phyloP scores from a whole-genome alignment of 768 basidiomycete genomes.

The Tylopilus rubrobrunneus region DNA sequence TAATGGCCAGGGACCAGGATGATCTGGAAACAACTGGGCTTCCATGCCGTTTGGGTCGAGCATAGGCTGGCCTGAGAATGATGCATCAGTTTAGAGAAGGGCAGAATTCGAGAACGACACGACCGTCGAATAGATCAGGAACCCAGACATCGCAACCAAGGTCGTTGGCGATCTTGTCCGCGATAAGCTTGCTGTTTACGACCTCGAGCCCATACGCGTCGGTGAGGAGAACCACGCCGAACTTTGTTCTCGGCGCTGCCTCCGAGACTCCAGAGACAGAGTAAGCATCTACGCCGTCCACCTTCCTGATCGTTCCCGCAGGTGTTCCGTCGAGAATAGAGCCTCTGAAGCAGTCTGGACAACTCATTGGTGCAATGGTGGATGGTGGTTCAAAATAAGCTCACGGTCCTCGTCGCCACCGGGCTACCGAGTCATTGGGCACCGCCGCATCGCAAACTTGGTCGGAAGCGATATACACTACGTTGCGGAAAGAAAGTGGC shows the following conservation, averaged over 20 bases:
- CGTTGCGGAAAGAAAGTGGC: too few species aligned
- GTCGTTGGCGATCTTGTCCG: conserved; percentile 46
- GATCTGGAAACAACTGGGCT: conserved; percentile 26
- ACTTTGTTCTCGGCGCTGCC: conserved; percentile 6
- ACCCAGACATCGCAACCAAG: conserved; percentile 60
- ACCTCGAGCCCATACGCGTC: conserved; percentile 55
- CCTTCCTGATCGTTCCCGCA: conserved; percentile 34
- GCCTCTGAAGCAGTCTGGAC: conserved; percentile 36
- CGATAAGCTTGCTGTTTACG: conserved; percentile 52
- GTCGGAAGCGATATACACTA: too few species aligned
- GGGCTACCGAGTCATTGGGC: too few species aligned
- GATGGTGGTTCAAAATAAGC: background rate
- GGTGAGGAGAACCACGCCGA: conserved; percentile 49
- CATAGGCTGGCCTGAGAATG: conserved; percentile 27
- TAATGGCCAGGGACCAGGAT: conserved; percentile 23
- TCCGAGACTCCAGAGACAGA: conserved; percentile 29
- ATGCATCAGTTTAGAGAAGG: background rate
- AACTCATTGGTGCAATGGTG: background rate
- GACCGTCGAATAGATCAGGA: conserved; percentile 58
- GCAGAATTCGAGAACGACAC: conserved; percentile 1
- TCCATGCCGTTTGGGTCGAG: conserved; percentile 25
- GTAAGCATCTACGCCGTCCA: conserved; percentile 39
- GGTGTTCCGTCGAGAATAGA: conserved; percentile 44
- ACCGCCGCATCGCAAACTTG: too few species aligned
- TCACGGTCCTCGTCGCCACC: background rate